Percentiles rank a stretch among this genome's conserved stretches.
Evolutionary conservation across 257 asterid genomes (phyloP).

Genomic region (Fraxinus anomala): DNA sequence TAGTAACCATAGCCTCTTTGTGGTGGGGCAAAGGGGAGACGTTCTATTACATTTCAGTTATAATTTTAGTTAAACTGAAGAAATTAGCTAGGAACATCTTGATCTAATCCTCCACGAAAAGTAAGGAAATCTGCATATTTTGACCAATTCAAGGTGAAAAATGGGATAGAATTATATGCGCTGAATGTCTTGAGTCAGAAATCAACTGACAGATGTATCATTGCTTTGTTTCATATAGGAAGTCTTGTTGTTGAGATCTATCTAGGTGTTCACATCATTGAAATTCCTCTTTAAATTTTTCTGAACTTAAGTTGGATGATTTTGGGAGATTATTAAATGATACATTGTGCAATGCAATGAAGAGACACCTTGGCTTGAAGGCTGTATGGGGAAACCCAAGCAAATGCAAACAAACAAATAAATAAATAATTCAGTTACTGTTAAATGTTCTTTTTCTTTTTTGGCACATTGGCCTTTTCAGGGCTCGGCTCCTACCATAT

Average conservation of each 20-base stretch:
- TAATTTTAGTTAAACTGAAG: not conserved
- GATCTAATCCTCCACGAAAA: too few relatives aligned
- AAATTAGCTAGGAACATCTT: not conserved
- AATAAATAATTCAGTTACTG: not conserved
- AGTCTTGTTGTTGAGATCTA: not conserved
- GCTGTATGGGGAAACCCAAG: not conserved
- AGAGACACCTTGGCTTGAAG: not conserved
- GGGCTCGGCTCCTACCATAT: conserved; percentile 96
- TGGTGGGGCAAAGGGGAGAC: not conserved
- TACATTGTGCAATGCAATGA: not conserved
- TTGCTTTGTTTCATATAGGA: not conserved
- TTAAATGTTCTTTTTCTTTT: not conserved
- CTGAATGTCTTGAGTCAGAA: not conserved
- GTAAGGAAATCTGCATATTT: too few relatives aligned
- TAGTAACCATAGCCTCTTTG: not conserved
- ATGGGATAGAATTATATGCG: not conserved
- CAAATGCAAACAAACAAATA: not conserved
- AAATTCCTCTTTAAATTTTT: not conserved
- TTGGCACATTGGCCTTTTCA: conserved; percentile 31
- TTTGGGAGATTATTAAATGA: not conserved
- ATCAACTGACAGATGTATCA: not conserved
- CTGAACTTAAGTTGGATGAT: not conserved
- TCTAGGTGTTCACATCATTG: not conserved
- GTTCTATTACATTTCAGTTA: not conserved
- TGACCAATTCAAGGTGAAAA: too few relatives aligned